Evolutionary conservation across 2,329 filamentous ascomycete species (phyloP).

Genomic region (Xylariaceae sp.): DNA sequence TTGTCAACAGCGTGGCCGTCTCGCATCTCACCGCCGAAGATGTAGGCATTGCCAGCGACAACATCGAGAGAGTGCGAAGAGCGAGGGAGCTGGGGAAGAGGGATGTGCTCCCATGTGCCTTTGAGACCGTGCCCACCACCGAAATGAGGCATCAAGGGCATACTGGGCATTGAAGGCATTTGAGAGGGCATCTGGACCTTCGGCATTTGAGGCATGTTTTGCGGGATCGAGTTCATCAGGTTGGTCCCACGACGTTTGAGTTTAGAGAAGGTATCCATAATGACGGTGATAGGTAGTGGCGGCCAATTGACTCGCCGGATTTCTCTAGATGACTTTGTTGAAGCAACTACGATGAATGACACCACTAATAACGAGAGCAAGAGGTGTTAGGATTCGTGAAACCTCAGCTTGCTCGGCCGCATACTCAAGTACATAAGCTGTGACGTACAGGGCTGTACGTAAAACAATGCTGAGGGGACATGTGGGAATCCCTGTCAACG

Average conservation of each 20-base stretch:
- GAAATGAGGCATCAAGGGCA: slow-evolving; percentile 8
- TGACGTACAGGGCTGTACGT: no score
- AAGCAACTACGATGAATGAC: no score
- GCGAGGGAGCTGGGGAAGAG: slow-evolving; percentile 55
- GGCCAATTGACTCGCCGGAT: background rate
- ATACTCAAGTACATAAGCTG: no score
- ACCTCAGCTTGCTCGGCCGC: no score
- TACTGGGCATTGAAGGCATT: slow-evolving; percentile 19
- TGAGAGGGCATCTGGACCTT: slow-evolving; percentile 19
- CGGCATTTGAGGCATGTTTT: slow-evolving; percentile 26
- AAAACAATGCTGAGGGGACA: no score
- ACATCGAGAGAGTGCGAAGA: slow-evolving; percentile 71
- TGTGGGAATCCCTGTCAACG: no score
- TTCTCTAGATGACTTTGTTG: no score
- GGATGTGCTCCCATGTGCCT: slow-evolving; percentile 59
- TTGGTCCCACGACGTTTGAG: slow-evolving; percentile 55
- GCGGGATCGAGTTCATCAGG: slow-evolving; percentile 47
- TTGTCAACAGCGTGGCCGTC: slow-evolving; percentile 66
- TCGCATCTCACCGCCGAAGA: slow-evolving; percentile 73
- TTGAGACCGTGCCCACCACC: slow-evolving; percentile 37
- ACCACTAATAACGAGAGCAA: no score
- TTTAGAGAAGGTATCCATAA: slow-evolving; percentile 50
- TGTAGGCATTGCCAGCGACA: slow-evolving; percentile 50
- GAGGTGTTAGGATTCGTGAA: no score
- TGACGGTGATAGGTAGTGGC: background rate